These are phyloP conservation scores for Microcera coccophila DNA, from an alignment of 2,329 filamentous ascomycete species.

Conservation along the genomic window DNA sequence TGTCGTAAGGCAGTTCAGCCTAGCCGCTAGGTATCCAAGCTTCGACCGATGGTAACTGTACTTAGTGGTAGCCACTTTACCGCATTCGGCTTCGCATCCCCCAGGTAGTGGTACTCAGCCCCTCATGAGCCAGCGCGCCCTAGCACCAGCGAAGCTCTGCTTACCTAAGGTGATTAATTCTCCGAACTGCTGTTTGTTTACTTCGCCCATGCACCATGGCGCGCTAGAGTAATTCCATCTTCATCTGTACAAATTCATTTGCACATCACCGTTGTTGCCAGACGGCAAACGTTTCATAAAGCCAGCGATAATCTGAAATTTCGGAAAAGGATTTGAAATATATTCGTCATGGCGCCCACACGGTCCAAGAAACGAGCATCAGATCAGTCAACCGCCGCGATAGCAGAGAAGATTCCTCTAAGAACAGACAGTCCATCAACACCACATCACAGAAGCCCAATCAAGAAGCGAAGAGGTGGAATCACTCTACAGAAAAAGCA, in stretches of 20 bases:
- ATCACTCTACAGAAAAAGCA: slow-evolving; percentile 75
- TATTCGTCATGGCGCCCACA: slow-evolving; percentile 42
- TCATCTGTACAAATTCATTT: slow-evolving; percentile 11
- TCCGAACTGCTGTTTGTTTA: slow-evolving; percentile 25
- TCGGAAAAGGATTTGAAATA: too few relatives aligned
- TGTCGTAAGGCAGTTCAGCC: slow-evolving; percentile 48
- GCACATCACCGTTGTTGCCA: slow-evolving; percentile 7
- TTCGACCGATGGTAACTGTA: slow-evolving; percentile 23
- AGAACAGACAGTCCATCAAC: slow-evolving; percentile 34
- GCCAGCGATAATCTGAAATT: too few relatives aligned
- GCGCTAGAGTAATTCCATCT: slow-evolving; percentile 20
- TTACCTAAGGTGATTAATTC: slow-evolving; percentile 29
- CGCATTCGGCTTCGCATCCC: not conserved
- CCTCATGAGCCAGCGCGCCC: slow-evolving; percentile 8
- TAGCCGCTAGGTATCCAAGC: slow-evolving; percentile 27
- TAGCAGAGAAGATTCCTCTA: slow-evolving; percentile 21
- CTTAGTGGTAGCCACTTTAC: slow-evolving; percentile 1
- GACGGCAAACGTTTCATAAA: slow-evolving; percentile 2
- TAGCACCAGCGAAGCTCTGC: slow-evolving; percentile 21
- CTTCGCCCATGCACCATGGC: slow-evolving; percentile 20
- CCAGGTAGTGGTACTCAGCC: slow-evolving; percentile 19
- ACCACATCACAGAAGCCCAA: slow-evolving; percentile 52
- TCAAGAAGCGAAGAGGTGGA: slow-evolving; percentile 57
- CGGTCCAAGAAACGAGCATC: slow-evolving; percentile 36
- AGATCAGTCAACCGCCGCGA: slow-evolving; percentile 19